Percentiles rank a stretch among this genome's conserved stretches.
phyloP scores from a whole-genome alignment of 345 rosid genomes.

The Linum trigynum region DNA sequence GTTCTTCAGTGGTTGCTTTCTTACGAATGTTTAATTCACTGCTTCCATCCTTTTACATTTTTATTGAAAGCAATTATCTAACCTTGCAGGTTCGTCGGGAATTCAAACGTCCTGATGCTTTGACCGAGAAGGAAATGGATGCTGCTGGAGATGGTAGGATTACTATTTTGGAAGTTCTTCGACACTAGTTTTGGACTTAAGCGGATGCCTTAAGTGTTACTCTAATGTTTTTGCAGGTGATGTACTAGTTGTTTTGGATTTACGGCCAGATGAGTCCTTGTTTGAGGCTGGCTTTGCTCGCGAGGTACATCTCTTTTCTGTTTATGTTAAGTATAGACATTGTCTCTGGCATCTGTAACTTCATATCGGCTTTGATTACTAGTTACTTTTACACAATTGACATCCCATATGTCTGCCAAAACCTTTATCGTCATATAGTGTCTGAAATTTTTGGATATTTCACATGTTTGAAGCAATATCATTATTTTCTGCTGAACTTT shows the following conservation, averaged over 20 bases:
- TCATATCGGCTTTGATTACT: not conserved
- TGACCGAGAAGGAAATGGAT: constrained; percentile 73
- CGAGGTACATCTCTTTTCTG: constrained; percentile 45
- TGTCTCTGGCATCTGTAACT: not conserved
- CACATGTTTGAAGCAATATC: not conserved
- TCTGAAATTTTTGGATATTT: not conserved
- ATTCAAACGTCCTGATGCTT: constrained; percentile 74
- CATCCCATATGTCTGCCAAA: not conserved
- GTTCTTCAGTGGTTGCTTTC: not conserved
- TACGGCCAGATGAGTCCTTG: constrained; percentile 80
- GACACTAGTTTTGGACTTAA: not conserved
- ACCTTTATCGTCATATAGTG: not conserved
- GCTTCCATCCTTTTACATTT: not conserved
- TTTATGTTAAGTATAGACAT: too few relatives aligned
- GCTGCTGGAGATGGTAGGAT: constrained; percentile 85
- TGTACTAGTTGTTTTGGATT: constrained; percentile 84
- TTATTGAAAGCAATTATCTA: not conserved
- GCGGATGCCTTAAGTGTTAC: constrained; percentile 5
- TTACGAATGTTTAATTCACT: too few relatives aligned
- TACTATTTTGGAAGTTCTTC: not conserved
- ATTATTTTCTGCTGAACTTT: not conserved
- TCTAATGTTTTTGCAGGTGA: constrained; percentile 47
- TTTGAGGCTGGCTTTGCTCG: constrained; percentile 86
- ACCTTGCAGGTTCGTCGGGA: constrained; percentile 60
- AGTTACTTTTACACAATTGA: too few relatives aligned